Evolutionary conservation across 2,329 filamentous ascomycete species (phyloP).

Genomic region (Fusarium sp.): DNA sequence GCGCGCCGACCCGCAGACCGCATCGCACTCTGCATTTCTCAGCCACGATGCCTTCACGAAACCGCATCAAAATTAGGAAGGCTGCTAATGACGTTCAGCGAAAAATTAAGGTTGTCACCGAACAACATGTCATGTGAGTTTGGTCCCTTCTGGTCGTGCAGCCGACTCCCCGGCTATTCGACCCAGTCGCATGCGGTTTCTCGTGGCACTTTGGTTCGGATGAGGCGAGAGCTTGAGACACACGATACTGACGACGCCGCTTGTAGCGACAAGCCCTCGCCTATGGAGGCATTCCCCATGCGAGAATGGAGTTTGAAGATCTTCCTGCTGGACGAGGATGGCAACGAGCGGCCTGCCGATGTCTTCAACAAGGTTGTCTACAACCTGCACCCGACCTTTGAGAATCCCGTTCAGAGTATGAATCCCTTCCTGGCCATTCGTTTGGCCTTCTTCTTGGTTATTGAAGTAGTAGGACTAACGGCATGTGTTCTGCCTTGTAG

Average conservation of each 20-base stretch:
- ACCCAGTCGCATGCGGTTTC: not conserved
- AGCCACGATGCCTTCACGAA: constrained; percentile 33
- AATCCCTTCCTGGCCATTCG: constrained; percentile 33
- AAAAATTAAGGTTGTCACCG: constrained; percentile 91
- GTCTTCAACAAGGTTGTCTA: constrained; percentile 95
- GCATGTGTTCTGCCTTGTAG: constrained; percentile 56
- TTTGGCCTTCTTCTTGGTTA: not conserved
- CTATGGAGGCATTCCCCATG: constrained; percentile 90
- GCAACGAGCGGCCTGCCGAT: constrained; percentile 83
- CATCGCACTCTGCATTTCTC: not conserved
- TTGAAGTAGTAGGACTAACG: constrained; percentile 17
- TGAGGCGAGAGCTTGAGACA: not conserved
- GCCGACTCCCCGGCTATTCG: not conserved
- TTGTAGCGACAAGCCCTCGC: constrained; percentile 75
- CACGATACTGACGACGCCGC: constrained; percentile 10
- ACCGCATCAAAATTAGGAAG: constrained; percentile 14
- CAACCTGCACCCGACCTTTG: constrained; percentile 94
- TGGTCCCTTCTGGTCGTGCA: constrained; percentile 8
- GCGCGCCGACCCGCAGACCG: constrained; percentile 6
- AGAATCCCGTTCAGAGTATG: constrained; percentile 86
- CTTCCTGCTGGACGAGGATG: constrained; percentile 85
- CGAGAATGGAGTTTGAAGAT: constrained; percentile 92
- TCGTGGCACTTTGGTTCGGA: not conserved
- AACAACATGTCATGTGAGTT: constrained; percentile 88
- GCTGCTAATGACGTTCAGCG: constrained; percentile 70